A percentile compares a stretch with the other conserved stretches of the same genome.
These are phyloP conservation scores for Sclerotinia nivalis DNA, from an alignment of 2,329 filamentous ascomycete genomes.

Conservation along the genomic window DNA sequence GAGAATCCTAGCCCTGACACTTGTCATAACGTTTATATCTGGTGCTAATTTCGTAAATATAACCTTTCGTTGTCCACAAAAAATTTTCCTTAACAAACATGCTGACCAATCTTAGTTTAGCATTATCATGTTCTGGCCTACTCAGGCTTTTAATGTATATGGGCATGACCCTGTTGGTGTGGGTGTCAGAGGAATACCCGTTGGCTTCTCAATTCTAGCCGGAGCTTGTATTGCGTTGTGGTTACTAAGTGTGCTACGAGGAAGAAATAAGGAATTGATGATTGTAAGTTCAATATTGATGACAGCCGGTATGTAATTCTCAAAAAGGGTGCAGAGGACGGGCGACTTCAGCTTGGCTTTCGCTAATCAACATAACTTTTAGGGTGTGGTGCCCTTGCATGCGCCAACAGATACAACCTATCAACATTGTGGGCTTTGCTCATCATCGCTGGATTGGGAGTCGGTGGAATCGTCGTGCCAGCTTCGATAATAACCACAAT, in stretches of 20 bases:
- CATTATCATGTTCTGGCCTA: conserved; percentile 57
- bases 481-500: conserved; percentile 68
- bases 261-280: conserved; percentile 61
- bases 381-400: conserved; percentile 52
- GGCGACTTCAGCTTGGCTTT: conserved; percentile 40
- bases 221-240: conserved; percentile 61
- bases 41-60: conserved; percentile 50
- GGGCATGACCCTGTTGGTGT: conserved; percentile 63
- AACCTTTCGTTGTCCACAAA: background rate
- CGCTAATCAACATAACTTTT: conserved; percentile 45
- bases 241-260: conserved; percentile 57
- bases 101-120: conserved; percentile 28
- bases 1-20: conserved; percentile 52
- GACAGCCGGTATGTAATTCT: conserved; percentile 56
- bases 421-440: conserved; percentile 57
- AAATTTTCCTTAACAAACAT: background rate
- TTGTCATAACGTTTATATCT: conserved; percentile 60
- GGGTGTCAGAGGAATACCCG: conserved; percentile 64
- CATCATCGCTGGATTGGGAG: conserved; percentile 62
- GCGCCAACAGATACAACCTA: conserved; percentile 54
- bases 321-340: too few species aligned
- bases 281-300: conserved; percentile 61
- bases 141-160: conserved; percentile 64
- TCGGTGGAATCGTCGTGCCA: conserved; percentile 60
- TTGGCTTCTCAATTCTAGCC: conserved; percentile 62